Base-by-base conservation (phyloP, 1,284 basidiomycete species). In the Ceratobasidium sp. region DNA sequence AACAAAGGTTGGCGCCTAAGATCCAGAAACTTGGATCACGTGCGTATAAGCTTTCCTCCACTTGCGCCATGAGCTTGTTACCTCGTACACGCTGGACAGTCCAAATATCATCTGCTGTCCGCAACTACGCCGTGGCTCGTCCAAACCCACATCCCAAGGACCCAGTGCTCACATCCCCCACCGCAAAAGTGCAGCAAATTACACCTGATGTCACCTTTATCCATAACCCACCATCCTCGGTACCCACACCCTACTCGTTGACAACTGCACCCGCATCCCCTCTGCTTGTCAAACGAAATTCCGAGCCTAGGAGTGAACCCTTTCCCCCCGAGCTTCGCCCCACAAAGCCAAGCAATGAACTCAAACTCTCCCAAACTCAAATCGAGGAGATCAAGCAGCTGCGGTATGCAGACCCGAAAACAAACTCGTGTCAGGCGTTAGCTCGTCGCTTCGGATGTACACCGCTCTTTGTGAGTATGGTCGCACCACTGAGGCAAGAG, bases 141-240 rank as follows among this genome's bases (percentile, higher is more conserved):
- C 51, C 79, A 47, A 78, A 77, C 31, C 79, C 79, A n/a, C 76
- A 68, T 26, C 74, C 77, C 28, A 87, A 88, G 15, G 92, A 94
- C 81, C 92, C 93, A 17, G 85, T 94, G 61, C 78, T 84, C 64
- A 88, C 87, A 83, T 76, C 79, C 31, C 86, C 89, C 20, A 86
- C 87, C 58, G 90, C 89, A 45, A 83, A 84, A 42, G 88, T 90
- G 79, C 88, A 88, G n/a, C 78, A 86, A 11, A 84, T 93, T 54
- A 83, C 87, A 3, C 89, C 89, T 76, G 86, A 86, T 77, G 82
- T 92, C 75, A 92, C 91, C 0, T 94, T 94, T 82, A 90, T 94
- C 77, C 91, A 92, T 82, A 90, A 93, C 56, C 91, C 91, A 33
- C 93, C 92, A 0, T 91, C 92, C 0, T 89, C 90, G 1, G 87